Evolutionary conservation across 306 rosid species (phyloP), one percentile per base, ranked within the genome.

Genomic region (Lablab purpureus): DNA sequence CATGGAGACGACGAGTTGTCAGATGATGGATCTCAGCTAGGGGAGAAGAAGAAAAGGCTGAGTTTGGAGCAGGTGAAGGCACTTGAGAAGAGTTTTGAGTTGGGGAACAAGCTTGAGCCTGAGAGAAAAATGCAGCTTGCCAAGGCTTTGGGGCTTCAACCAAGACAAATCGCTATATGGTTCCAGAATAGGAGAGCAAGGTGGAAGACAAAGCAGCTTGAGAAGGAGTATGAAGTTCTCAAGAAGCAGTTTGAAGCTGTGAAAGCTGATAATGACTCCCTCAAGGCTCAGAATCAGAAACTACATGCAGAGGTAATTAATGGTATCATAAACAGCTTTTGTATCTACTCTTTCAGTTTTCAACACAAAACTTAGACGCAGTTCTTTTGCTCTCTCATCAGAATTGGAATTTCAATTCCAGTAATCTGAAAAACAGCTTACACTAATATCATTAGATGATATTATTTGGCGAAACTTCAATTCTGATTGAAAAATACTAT

Each of bases 151-250:
- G 93, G 95, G 15, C 74, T 94, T 36, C 99, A 92, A 75, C 99
- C 97, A 0, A 86, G 99, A 41, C 99, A 94, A 77, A 73, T 94
- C 23, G 97, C 99, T 22, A 94, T 94, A 11, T 94, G 99, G 99
- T 94, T 94, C 36, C 99, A 94, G 87, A 94, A 94, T 41, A 85
- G 99, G 30, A 88, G 99, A 32, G 99, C 99, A 5, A 87, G 99
- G 74, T 94, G 97, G 99, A 94, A 94, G 81, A 92, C 99, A 7
- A 94, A 94, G 84, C 94, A 92, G 5, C 84, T 94, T 69, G 97
- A 94, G 75, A 94, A 86, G 75, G 97, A 94, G 32, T 94, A 89
- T 18, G 91, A 94, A 25, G 84, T 88, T 1, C 85, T 94, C 74
- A 92, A 90, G 91, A 92, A 89, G 67, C 97, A 92, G 75, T 94